These are phyloP conservation scores for Fusarium solani-melongenae DNA, from an alignment of 2,329 filamentous ascomycete species.

Conservation along the genomic window DNA sequence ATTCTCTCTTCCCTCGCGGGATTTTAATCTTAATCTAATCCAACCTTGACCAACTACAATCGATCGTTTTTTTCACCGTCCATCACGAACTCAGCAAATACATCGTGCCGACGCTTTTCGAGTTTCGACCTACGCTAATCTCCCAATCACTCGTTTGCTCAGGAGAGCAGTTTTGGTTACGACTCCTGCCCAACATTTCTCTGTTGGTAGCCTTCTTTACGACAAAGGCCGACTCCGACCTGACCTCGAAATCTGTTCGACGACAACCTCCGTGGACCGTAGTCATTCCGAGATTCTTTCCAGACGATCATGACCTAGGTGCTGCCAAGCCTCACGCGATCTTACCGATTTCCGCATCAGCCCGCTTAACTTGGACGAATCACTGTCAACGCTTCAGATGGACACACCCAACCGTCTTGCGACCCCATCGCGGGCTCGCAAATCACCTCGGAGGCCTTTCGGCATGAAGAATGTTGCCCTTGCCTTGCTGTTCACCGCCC, in stretches of 20 bases:
- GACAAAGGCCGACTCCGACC: conserved; percentile 8
- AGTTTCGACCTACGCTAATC: conserved; percentile 31
- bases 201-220: conserved; percentile 35
- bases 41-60: conserved; percentile 37
- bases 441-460: conserved; percentile 29
- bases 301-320: conserved; percentile 38
- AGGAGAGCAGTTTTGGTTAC: conserved; percentile 47
- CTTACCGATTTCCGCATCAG: conserved; percentile 14
- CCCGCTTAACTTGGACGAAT: conserved; percentile 17
- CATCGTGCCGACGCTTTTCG: conserved; percentile 17
- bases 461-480: conserved; percentile 37
- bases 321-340: conserved; percentile 19
- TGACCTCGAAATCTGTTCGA: conserved; percentile 8
- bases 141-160: conserved; percentile 34
- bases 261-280: conserved; percentile 11
- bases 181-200: conserved; percentile 44
- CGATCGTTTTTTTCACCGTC: conserved; percentile 31
- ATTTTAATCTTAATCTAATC: conserved; percentile 45
- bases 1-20: conserved; percentile 32
- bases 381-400: conserved; percentile 14
- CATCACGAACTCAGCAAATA: conserved; percentile 24
- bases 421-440: conserved; percentile 7
- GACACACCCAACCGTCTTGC: conserved; percentile 14
- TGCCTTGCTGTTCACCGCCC: conserved; percentile 41
- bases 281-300: conserved; percentile 16